Conservation (phyloP, 345 rosid species). For the sweet orange (Citrus sinensis) region DVS_A1.0 CM039167.1:2632001-2632500, state of each 20-base stretch:
- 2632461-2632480: neutral
- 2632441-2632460: neutral
- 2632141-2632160: neutral
- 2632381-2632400: neutral
- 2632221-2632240: neutral
- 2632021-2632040: neutral
- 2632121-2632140: neutral
- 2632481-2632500: neutral
- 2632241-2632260: neutral
- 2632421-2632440: neutral
- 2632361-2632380: neutral
- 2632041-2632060: neutral
- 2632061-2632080: neutral
- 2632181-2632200: neutral
- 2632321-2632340: neutral
- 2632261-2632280: neutral
- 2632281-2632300: neutral
- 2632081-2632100: neutral
- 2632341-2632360: neutral
- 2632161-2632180: neutral
- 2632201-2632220: neutral
- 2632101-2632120: neutral
- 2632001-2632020: slow-evolving; percentile 47
- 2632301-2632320: neutral
- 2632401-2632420: neutral